phyloP scores from a whole-genome alignment of 164 flowering plant genomes.

The Echeveria elegans region DNA sequence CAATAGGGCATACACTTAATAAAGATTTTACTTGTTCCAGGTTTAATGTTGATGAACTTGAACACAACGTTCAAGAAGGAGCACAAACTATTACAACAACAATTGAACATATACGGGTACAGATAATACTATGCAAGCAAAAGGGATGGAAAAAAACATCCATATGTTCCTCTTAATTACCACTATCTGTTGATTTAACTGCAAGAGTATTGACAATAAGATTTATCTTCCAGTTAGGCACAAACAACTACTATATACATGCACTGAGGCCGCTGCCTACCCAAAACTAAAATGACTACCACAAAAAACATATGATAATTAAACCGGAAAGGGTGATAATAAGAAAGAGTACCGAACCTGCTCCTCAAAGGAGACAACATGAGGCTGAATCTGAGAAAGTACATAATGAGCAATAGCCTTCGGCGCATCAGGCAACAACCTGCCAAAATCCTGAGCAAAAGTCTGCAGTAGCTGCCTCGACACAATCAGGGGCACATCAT shows the following conservation, averaged over 20 bases:
- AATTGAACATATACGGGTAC: not conserved
- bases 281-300: not conserved
- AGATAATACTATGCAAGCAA: not conserved
- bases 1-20: not conserved
- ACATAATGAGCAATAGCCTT: conserved; percentile 85
- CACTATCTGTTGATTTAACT: not conserved
- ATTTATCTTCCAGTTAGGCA: not conserved
- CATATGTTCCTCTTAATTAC: not conserved
- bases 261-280: not conserved
- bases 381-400: conserved; percentile 88
- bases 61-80: not conserved
- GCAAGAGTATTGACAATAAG: not conserved
- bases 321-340: not conserved
- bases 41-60: not conserved
- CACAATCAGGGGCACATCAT: conserved; percentile 89
- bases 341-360: conserved; percentile 39
- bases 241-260: too few species aligned
- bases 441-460: conserved; percentile 78
- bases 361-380: conserved; percentile 93
- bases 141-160: not conserved
- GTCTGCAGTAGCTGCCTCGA: conserved; percentile 89
- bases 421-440: conserved; percentile 60
- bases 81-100: not conserved
- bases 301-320: not conserved
- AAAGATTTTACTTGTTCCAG: not conserved